Base-by-base conservation (phyloP, 495 filamentous ascomycete genomes). In the Talaromyces thailandensis region DNA sequence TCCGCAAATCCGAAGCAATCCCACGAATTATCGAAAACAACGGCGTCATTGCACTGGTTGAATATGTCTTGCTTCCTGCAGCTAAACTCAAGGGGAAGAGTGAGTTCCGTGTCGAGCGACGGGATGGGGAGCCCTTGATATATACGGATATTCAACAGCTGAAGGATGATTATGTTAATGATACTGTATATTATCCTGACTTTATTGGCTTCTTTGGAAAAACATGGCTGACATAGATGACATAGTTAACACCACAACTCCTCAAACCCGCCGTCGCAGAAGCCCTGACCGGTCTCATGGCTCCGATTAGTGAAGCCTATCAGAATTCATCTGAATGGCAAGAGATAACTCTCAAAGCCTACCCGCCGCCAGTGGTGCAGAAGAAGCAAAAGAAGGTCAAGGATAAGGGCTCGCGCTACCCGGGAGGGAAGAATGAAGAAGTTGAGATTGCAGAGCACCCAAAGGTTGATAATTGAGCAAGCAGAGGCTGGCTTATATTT, bases 21-120 rank as follows among this genome's bases (percentile, higher is more conserved):
- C 94, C 94, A 2, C 79, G 83, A 64, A 81, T 89, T 29, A 76
- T 90, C 18, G 91, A 96, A 65, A 88, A 86, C 6, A 98, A 98
- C 69, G 94, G 94, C 12, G 70, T 98, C 7, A 73, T 96, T 12
- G 82, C 86, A 1, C 88, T 97, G 40, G 85, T 93, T 14, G 91
- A 98, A 71, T 89, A 82, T 63, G 88, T 97, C 18, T 77, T 98
- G 2, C 81, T 98, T 14, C 90, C 91, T 2, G 87, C 86, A 3
- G 70, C 83, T 71, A 24, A 68, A 78, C 6, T 40, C 66, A 65
- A 14, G 40, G 77, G 74, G 21, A 60, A 65, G 16, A 66, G 66
- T 28, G 70, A 75, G 50, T 80, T 81, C 70, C 64, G 62, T 0
- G 76, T 79, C 4, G 69, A 74, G 26, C 75, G 76, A n/a, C 68